Evolutionary conservation across 2,329 filamentous ascomycete species (phyloP).

Genomic region (Trichoderma atroviride): DNA sequence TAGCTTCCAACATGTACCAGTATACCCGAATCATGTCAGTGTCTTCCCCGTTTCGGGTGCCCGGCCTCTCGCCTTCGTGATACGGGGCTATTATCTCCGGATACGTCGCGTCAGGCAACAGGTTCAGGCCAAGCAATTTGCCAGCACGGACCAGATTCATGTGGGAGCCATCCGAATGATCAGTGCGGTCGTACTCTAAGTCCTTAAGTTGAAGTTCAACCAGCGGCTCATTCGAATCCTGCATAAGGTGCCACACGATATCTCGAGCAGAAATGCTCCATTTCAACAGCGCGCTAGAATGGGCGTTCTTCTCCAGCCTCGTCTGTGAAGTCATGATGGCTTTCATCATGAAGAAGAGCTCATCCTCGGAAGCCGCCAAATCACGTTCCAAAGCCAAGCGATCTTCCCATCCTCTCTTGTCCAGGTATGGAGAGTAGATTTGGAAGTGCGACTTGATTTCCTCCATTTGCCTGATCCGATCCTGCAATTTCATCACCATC

Average conservation of each 20-base stretch:
- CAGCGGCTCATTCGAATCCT: slow-evolving; percentile 81
- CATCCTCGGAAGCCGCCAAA: slow-evolving; percentile 86
- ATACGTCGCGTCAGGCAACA: slow-evolving; percentile 88
- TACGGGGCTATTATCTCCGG: slow-evolving; percentile 96
- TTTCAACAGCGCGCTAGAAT: slow-evolving; percentile 78
- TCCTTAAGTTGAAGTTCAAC: slow-evolving; percentile 92
- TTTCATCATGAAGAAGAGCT: slow-evolving; percentile 99
- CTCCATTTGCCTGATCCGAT: slow-evolving; percentile 88
- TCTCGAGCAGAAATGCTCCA: slow-evolving; percentile 95
- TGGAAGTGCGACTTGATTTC: slow-evolving; percentile 98
- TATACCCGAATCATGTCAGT: slow-evolving; percentile 89
- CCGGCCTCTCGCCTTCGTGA: slow-evolving; percentile 64
- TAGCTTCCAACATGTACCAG: slow-evolving; percentile 98
- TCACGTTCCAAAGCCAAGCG: slow-evolving; percentile 87
- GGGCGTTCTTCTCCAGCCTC: slow-evolving; percentile 71
- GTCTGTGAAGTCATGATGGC: slow-evolving; percentile 96
- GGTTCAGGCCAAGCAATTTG: slow-evolving; percentile 83
- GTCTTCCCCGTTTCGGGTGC: slow-evolving; percentile 45
- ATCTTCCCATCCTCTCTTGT: slow-evolving; percentile 89
- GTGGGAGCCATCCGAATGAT: slow-evolving; percentile 96
- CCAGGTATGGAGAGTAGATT: slow-evolving; percentile 82
- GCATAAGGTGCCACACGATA: slow-evolving; percentile 95
- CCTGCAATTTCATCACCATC: slow-evolving; percentile 88
- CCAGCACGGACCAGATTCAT: slow-evolving; percentile 89
- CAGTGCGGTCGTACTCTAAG: slow-evolving; percentile 90